phyloP scores from a whole-genome alignment of 805 yeast species.

The Saturnispora sekii region DNA sequence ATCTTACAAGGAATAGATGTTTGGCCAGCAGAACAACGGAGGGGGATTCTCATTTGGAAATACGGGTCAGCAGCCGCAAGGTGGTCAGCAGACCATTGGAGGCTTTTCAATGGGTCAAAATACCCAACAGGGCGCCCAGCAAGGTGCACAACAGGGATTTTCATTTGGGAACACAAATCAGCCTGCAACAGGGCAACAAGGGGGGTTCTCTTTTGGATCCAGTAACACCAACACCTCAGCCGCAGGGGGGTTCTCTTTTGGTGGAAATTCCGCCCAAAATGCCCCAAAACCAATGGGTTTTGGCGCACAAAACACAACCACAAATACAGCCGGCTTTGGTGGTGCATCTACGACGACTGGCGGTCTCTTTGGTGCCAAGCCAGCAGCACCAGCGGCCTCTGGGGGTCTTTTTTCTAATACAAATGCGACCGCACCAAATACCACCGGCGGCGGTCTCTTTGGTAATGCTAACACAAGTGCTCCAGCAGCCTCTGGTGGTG shows the following conservation, averaged over 20 bases:
- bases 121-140: not conserved
- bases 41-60: not conserved
- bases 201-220: conserved; percentile 29
- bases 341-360: conserved; percentile 12
- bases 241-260: conserved; percentile 19
- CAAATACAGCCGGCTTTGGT: conserved; percentile 17
- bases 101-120: conserved; percentile 1
- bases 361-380: conserved; percentile 17
- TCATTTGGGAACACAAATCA: conserved; percentile 9
- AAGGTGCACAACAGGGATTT: conserved; percentile 2
- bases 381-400: conserved; percentile 10
- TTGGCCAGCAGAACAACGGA: not conserved
- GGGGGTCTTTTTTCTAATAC: conserved; percentile 16
- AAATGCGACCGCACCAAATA: conserved; percentile 7
- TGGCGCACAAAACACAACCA: not conserved
- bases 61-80: not conserved
- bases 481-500: conserved; percentile 13
- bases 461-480: conserved; percentile 11
- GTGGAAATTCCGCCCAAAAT: conserved; percentile 1
- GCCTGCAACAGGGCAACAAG: conserved; percentile 24
- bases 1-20: not conserved
- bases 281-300: not conserved
- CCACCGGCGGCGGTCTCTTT: conserved; percentile 16
- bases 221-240: conserved; percentile 14
- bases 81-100: no score